A percentile compares a stretch with the other conserved stretches of the same genome.
Evolutionary conservation across 805 yeast species (phyloP).

Genomic region (Yarrowia divulgata): DNA sequence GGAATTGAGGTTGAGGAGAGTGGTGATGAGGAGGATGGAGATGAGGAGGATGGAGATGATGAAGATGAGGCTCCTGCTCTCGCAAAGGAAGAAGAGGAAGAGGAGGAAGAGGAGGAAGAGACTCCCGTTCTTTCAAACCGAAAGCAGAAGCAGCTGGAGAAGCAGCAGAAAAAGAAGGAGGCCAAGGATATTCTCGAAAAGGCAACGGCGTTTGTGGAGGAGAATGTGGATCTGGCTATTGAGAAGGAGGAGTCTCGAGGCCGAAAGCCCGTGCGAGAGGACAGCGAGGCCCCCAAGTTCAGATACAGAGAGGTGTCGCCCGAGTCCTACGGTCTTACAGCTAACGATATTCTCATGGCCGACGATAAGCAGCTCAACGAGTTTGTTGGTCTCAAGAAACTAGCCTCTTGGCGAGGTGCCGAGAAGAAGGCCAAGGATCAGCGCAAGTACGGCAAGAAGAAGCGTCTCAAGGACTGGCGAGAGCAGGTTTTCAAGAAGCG

Average conservation of each 20-base stretch:
- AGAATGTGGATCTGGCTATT: constrained; percentile 66
- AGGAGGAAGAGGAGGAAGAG: constrained; percentile 42
- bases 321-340: constrained; percentile 83
- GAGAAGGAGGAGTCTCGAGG: constrained; percentile 58
- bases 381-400: constrained; percentile 85
- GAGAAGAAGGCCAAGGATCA: constrained; percentile 78
- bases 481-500: constrained; percentile 74
- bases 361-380: constrained; percentile 86
- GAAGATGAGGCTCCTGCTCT: no score
- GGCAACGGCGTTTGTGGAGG: constrained; percentile 81
- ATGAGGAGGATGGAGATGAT: constrained; percentile 41
- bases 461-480: constrained; percentile 88
- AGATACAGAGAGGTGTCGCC: constrained; percentile 95
- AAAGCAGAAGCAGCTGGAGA: constrained; percentile 53
- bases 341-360: constrained; percentile 88
- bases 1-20: constrained; percentile 56
- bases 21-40: constrained; percentile 53
- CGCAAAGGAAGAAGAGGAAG: constrained; percentile 44
- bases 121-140: constrained; percentile 38
- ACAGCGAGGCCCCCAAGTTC: constrained; percentile 60
- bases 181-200: constrained; percentile 66
- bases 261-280: constrained; percentile 39
- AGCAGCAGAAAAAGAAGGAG: constrained; percentile 68
- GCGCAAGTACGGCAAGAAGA: constrained; percentile 82
- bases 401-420: constrained; percentile 88